Evolutionary conservation across 805 yeast species (phyloP).

Genomic region (Hanseniaspora vineae): DNA sequence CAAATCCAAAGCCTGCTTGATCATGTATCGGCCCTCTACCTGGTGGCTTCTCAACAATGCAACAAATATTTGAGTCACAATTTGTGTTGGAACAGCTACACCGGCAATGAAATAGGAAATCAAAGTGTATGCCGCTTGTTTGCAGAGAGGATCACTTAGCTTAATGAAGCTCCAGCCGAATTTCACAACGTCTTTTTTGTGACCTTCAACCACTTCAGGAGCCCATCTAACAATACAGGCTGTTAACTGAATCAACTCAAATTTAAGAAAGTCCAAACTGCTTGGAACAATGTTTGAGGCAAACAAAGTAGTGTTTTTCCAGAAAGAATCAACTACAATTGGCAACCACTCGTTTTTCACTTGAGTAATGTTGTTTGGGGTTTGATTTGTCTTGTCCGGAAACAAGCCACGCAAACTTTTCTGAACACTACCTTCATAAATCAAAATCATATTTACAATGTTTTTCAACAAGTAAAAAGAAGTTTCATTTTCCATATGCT

Average conservation of each 20-base stretch:
- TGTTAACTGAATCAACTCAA: conserved; percentile 71
- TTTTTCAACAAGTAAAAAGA: conserved; percentile 49
- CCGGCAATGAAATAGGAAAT: conserved; percentile 77
- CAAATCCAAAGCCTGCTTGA: conserved; percentile 74
- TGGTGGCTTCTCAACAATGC: conserved; percentile 78
- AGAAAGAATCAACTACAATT: conserved; percentile 46
- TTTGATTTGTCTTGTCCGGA: conserved; percentile 12
- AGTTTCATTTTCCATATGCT: conserved; percentile 35
- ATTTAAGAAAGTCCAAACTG: conserved; percentile 56
- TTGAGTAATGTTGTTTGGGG: conserved; percentile 19
- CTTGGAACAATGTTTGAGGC: conserved; percentile 45
- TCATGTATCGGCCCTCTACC: conserved; percentile 69
- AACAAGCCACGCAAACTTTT: conserved; percentile 38
- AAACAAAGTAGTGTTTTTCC: conserved; percentile 47
- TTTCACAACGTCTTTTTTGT: conserved; percentile 74
- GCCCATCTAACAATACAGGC: conserved; percentile 62
- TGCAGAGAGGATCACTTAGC: conserved; percentile 75
- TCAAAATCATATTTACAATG: conserved; percentile 51
- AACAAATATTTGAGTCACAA: conserved; percentile 85
- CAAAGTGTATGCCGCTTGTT: conserved; percentile 85
- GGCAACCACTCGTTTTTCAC: conserved; percentile 40
- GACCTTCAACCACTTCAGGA: conserved; percentile 42
- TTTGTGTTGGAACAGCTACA: conserved; percentile 77
- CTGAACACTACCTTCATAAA: conserved; percentile 41
- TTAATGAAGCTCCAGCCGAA: conserved; percentile 91